These are phyloP conservation scores for Pleurotus tuoliensis DNA, from an alignment of 768 basidiomycete species.

Conservation along the genomic window DNA sequence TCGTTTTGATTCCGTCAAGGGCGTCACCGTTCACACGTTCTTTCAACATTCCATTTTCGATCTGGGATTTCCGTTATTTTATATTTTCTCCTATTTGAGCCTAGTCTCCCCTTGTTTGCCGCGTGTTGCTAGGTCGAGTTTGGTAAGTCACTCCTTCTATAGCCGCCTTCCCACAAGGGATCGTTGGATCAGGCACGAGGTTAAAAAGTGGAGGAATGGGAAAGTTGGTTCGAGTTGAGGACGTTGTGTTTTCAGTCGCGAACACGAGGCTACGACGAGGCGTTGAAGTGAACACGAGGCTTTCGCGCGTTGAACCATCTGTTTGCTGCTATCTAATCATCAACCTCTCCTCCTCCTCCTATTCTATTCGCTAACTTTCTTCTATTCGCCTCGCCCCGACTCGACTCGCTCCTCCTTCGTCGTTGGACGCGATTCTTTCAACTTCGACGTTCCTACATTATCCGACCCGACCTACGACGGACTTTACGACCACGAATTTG, in stretches of 20 bases:
- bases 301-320: background rate
- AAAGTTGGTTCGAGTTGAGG: conserved; percentile 5
- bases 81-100: background rate
- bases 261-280: conserved; percentile 9
- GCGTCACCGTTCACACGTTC: background rate
- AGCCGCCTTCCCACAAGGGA: background rate
- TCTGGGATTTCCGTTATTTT: background rate
- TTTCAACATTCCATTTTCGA: background rate
- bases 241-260: conserved; percentile 4
- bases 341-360: background rate
- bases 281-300: conserved; percentile 6
- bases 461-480: background rate
- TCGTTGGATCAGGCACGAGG: background rate
- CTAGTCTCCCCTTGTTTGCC: background rate
- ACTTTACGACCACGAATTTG: background rate
- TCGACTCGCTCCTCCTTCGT: background rate
- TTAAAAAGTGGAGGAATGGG: conserved; percentile 1
- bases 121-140: background rate
- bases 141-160: background rate
- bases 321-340: conserved; percentile 4
- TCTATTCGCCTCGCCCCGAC: background rate
- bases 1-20: conserved; percentile 1
- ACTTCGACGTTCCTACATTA: background rate
- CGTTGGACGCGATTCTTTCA: background rate
- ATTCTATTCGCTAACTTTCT: background rate